These are phyloP conservation scores for Gastrodia elata DNA, from an alignment of 106 monocot species.

Conservation along the genomic window DNA sequence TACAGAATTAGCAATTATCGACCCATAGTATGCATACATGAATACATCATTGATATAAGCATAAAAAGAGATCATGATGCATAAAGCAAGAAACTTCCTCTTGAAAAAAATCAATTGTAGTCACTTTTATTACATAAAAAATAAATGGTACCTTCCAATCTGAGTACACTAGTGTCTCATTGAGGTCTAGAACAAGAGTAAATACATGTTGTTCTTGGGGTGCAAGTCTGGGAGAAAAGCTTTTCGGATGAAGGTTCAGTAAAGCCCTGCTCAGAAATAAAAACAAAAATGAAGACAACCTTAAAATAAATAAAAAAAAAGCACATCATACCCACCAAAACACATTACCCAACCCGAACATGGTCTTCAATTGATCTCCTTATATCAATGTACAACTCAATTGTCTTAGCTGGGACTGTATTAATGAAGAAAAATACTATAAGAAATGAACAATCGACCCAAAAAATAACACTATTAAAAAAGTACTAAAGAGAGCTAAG, in stretches of 20 bases:
- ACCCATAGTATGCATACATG: neutral
- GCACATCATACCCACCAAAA: neutral
- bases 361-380: slow-evolving; percentile 71
- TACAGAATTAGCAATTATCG: neutral
- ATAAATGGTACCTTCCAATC: slow-evolving; percentile 77
- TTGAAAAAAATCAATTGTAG: neutral
- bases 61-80: neutral
- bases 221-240: slow-evolving; percentile 92
- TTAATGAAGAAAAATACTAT: slow-evolving; percentile 7
- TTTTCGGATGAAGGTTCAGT: slow-evolving; percentile 93
- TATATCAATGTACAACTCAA: slow-evolving; percentile 72
- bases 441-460: neutral
- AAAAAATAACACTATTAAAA: neutral
- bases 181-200: slow-evolving; percentile 91
- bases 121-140: neutral
- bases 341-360: slow-evolving; percentile 46
- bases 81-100: neutral
- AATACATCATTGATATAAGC: neutral
- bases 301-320: slow-evolving; percentile 2
- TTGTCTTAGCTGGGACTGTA: slow-evolving; percentile 63
- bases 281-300: slow-evolving; percentile 5
- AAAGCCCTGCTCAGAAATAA: slow-evolving; percentile 50
- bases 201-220: slow-evolving; percentile 95
- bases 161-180: slow-evolving; percentile 91
- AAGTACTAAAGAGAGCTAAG: neutral